Base-by-base conservation (phyloP, 768 basidiomycete genomes). In the Royoungia palumana region DNA sequence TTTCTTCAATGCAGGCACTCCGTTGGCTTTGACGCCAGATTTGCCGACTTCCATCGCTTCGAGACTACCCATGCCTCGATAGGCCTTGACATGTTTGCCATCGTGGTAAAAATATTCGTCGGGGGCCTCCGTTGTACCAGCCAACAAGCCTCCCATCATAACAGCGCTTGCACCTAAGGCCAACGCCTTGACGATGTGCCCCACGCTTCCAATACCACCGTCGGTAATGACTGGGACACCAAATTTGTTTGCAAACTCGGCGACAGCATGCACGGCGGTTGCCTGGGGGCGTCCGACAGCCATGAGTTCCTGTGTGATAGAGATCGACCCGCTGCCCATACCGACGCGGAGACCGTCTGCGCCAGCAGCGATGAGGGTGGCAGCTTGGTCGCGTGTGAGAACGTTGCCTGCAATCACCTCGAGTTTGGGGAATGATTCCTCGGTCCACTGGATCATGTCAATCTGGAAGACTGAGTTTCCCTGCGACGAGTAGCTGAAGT, bases 61-160 rank as follows among this genome's bases (percentile, higher is more conserved):
- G 62, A 97, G 76, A 62, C 87, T 89, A 17, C 96, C 95, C 96
- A 99, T 99, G 5, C 96, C 96, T 48, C 96, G 86, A 72, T 98
- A 99, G 28, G 94, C 85, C 79, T 99, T 99, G 66, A 98, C 93
- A 41, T 95, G 87, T 76, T 96, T 96, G 54, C 96, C 96, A 55
- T 97, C 94, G 64, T 98, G 94, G 72, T 95, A 99, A 69, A 96
- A 98, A 75, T 96, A 99, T 73, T 98, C 94, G 59, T 95, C 96
- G 0, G 96, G 96, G 0, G 94, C 92, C 69, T 99, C 95, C 54
- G 91, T 85, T 32, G 96, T 98, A 25, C 95, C 95, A 2, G 96
- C 96, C 22, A 99, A 76, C 41, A 98, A 71, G 10, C 92, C 87
- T 38, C 96, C 96, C 96, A 99, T 97, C 96, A 98, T 98, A 45